A percentile compares a stretch with the other conserved stretches of the same genome.
Conservation (phyloP, 306 rosid genomes). For the Prunus dulcis region DNA sequence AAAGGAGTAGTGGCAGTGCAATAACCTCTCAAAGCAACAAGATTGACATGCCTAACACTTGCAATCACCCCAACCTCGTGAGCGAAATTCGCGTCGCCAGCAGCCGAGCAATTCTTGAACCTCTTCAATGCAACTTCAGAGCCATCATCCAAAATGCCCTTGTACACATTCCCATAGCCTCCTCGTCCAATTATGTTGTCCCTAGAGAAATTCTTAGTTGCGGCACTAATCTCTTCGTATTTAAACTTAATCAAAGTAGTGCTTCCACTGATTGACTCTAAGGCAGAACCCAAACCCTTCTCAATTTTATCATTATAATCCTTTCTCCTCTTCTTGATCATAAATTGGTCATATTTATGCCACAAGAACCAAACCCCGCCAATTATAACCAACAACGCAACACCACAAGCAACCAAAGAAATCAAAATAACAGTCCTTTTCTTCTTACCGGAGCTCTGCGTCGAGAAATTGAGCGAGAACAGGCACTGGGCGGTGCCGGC, state of each 20-base stretch:
- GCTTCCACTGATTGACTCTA: constrained; percentile 69
- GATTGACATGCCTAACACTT: constrained; percentile 85
- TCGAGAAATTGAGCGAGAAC: constrained; percentile 34
- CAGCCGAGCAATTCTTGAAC: constrained; percentile 89
- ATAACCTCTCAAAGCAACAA: constrained; percentile 79
- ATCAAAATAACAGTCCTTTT: constrained; percentile 28
- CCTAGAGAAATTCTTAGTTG: constrained; percentile 73
- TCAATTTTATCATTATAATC: constrained; percentile 28
- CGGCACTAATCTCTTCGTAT: constrained; percentile 65
- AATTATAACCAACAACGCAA: constrained; percentile 18
- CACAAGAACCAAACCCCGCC: constrained; percentile 40
- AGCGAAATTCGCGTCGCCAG: constrained; percentile 71
- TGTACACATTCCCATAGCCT: constrained; percentile 94
- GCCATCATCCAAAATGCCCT: constrained; percentile 62
- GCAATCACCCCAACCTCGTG: constrained; percentile 96
- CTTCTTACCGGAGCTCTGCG: constrained; percentile 24
- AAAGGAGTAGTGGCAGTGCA: constrained; percentile 77
- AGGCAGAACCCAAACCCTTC: constrained; percentile 36
- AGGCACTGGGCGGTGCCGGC: constrained; percentile 58
- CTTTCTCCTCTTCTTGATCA: not conserved
- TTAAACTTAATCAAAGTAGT: constrained; percentile 66
- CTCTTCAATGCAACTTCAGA: constrained; percentile 81
- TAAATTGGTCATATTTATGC: constrained; percentile 27
- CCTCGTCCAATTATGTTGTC: constrained; percentile 78
- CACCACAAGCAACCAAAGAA: constrained; percentile 31